Conservation (phyloP, 805 yeast species). For the Sugiyamaella qingdaonensis region DNA sequence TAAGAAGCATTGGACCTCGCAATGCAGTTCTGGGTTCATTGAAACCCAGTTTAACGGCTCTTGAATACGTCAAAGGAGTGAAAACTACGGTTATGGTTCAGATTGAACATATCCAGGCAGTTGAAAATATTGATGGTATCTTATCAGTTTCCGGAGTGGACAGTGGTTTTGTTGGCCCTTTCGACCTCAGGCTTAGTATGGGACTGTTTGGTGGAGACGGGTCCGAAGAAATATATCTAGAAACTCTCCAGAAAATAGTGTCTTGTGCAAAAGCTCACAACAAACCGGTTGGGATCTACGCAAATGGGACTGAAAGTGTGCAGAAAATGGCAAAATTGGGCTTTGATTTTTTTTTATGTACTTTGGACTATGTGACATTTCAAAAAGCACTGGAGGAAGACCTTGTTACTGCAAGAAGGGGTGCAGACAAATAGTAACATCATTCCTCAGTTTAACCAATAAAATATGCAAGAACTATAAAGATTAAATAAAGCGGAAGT, state of each 20-base stretch:
- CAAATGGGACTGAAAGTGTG: constrained; percentile 2
- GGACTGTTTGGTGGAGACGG: constrained; percentile 11
- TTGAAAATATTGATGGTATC: constrained; percentile 7
- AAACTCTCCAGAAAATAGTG: constrained; percentile 2
- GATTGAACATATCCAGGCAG: constrained; percentile 4
- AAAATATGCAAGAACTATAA: too few species aligned
- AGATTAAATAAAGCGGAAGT: too few species aligned
- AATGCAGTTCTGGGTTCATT: constrained; percentile 7
- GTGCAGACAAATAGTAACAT: background rate
- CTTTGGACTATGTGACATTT: constrained; percentile 6
- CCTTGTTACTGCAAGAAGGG: constrained; percentile 1
- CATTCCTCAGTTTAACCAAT: too few species aligned
- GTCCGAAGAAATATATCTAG: constrained; percentile 2
- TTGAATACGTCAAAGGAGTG: constrained; percentile 6
- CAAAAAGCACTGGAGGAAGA: constrained; percentile 4
- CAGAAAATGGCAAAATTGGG: constrained; percentile 4
- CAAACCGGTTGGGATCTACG: constrained; percentile 5
- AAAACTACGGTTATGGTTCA: constrained; percentile 9
- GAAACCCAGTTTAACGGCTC: constrained; percentile 3
- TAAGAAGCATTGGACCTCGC: constrained; percentile 6
- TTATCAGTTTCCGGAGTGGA: constrained; percentile 6
- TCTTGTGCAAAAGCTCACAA: constrained; percentile 8
- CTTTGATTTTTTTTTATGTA: constrained; percentile 7
- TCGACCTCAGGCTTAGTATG: constrained; percentile 7
- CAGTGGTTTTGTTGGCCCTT: constrained; percentile 7